Evolutionary conservation across 768 basidiomycete species (phyloP).

Genomic region (Mycena crocata): DNA sequence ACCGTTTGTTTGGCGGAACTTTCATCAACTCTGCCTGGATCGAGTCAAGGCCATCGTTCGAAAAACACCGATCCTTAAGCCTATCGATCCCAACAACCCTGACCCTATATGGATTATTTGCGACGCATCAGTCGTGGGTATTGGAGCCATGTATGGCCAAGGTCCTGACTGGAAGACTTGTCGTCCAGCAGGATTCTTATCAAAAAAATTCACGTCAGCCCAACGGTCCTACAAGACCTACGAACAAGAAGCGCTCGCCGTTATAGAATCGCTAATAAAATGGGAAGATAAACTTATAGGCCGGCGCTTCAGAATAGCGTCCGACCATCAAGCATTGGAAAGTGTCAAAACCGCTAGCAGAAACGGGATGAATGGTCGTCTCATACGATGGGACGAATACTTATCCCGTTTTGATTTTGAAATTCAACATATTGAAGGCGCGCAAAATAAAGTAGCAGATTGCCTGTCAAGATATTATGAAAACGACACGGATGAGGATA

Average conservation of each 20-base stretch:
- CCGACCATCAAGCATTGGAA: not conserved
- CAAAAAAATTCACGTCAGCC: constrained; percentile 1
- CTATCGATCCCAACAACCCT: not conserved
- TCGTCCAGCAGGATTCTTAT: not conserved
- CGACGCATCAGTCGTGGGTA: not conserved
- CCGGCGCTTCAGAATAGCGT: not conserved
- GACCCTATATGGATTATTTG: constrained; percentile 3
- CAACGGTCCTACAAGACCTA: constrained; percentile 20
- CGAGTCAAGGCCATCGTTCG: not conserved
- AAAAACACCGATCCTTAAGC: not conserved
- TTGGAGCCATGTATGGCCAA: not conserved
- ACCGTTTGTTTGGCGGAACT: not conserved
- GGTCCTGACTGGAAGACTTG: not conserved
- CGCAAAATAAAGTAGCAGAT: not conserved
- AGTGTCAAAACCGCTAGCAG: not conserved
- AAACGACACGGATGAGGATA: not conserved
- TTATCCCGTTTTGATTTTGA: constrained; percentile 32
- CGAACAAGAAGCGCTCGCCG: constrained; percentile 29
- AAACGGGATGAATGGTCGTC: not conserved
- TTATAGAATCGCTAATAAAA: constrained; percentile 36
- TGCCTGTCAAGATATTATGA: not conserved
- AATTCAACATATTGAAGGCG: not conserved
- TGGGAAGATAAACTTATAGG: constrained; percentile 43
- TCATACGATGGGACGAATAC: constrained; percentile 7
- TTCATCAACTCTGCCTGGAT: constrained; percentile 3